These are phyloP conservation scores for Deinandra increscens DNA, from an alignment of 129 eudicot species.

Conservation along the genomic window DNA sequence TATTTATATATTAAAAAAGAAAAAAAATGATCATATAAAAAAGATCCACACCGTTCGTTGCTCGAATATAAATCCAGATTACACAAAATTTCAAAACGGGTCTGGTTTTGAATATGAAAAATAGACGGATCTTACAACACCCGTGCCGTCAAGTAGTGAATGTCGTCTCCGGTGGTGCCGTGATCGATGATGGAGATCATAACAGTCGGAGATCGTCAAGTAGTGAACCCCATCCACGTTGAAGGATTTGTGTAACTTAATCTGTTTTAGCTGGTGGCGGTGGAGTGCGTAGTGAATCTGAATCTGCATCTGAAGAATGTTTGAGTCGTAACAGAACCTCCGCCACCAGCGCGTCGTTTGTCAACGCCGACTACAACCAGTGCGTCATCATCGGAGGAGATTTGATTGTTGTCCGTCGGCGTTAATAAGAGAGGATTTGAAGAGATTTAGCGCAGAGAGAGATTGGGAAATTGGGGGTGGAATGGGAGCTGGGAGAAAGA, in stretches of 20 bases:
- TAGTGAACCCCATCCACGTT: constrained; percentile 56
- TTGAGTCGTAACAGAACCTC: constrained; percentile 46
- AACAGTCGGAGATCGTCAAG: no score
- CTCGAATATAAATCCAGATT: no score
- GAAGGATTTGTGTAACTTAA: neutral
- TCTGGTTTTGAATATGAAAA: no score
- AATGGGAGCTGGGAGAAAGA: no score
- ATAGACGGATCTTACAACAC: no score
- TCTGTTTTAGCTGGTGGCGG: neutral
- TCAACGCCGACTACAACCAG: constrained; percentile 44
- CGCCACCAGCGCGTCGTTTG: constrained; percentile 46
- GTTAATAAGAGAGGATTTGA: neutral
- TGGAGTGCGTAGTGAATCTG: neutral
- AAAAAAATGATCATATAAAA: no score
- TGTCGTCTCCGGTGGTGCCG: no score
- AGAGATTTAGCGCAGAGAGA: constrained; percentile 23
- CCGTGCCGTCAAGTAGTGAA: no score
- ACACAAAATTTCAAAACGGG: no score
- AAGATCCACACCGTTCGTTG: no score
- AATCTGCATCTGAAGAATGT: constrained; percentile 24
- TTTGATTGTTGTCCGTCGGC: neutral
- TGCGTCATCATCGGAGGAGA: constrained; percentile 36
- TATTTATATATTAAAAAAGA: no score
- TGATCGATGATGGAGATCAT: no score
- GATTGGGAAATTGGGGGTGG: constrained; percentile 22